Percentiles rank a stretch among this genome's conserved stretches.
Conservation (phyloP, 1,284 basidiomycete genomes). For the Ustilago esculenta region DNA sequence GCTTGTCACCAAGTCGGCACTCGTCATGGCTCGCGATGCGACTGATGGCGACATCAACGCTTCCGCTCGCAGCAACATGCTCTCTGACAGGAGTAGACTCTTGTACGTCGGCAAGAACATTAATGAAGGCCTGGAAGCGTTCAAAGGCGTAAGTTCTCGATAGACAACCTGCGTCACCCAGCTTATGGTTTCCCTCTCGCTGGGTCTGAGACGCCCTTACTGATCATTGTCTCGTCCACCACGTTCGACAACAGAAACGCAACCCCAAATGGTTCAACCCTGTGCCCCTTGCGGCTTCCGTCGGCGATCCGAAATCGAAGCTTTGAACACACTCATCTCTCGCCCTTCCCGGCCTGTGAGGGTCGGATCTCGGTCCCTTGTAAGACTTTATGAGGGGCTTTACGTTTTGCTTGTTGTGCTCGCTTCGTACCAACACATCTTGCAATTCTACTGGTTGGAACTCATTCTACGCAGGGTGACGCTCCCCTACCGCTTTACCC, state of each 20-base stretch:
- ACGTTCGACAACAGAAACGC: constrained; percentile 36
- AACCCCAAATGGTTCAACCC: constrained; percentile 49
- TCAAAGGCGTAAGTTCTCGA: constrained; percentile 70
- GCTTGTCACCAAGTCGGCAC: constrained; percentile 76
- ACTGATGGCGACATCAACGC: constrained; percentile 71
- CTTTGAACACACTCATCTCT: constrained; percentile 14
- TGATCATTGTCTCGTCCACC: neutral
- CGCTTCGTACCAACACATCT: no score
- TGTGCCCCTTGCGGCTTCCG: constrained; percentile 1
- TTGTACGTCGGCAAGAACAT: constrained; percentile 79
- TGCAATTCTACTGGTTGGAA: no score
- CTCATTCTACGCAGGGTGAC: no score
- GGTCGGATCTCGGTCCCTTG: no score
- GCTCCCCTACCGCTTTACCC: no score
- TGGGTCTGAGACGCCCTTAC: neutral
- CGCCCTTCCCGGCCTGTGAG: no score
- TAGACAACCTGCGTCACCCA: no score
- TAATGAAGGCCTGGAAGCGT: constrained; percentile 72
- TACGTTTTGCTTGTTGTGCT: no score
- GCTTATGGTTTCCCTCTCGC: no score
- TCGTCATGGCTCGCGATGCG: constrained; percentile 47
- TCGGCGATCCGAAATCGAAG: constrained; percentile 10
- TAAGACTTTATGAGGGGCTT: no score
- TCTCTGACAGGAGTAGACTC: constrained; percentile 72
- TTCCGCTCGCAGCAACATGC: constrained; percentile 71